Conservation (phyloP, 78 protist genomes). For the Dictyostelium brefeldianum region DNA sequence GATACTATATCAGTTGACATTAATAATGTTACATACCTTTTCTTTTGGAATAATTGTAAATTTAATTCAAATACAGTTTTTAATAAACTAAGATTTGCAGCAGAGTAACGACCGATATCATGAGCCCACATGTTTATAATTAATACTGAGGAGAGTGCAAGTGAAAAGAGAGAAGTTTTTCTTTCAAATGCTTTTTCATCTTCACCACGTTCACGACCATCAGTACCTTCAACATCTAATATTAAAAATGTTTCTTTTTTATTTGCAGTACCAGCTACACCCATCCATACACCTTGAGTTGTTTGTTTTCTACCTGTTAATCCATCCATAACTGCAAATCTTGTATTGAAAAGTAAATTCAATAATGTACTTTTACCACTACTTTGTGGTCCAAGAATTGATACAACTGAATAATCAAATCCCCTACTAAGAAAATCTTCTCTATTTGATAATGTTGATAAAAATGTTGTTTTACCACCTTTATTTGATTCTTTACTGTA, state of each 20-base stretch:
- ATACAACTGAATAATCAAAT: slow-evolving; percentile 88
- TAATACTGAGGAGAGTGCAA: slow-evolving; percentile 93
- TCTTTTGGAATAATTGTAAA: slow-evolving; percentile 89
- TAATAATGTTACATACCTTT: too few relatives aligned
- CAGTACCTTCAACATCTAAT: slow-evolving; percentile 97
- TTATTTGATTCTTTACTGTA: slow-evolving; percentile 58
- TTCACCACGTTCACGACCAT: slow-evolving; percentile 95
- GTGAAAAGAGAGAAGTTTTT: slow-evolving; percentile 93
- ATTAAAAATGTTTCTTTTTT: slow-evolving; percentile 70
- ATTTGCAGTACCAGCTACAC: not conserved
- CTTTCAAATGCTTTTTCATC: slow-evolving; percentile 93
- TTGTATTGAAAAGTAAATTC: slow-evolving; percentile 92
- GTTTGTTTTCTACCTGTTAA: slow-evolving; percentile 87
- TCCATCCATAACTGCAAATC: slow-evolving; percentile 91
- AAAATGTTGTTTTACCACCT: slow-evolving; percentile 48
- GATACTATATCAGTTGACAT: too few relatives aligned
- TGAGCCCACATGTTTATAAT: slow-evolving; percentile 94
- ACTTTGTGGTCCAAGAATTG: slow-evolving; percentile 94
- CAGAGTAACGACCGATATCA: slow-evolving; percentile 95
- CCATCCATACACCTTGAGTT: slow-evolving; percentile 92
- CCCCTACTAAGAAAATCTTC: slow-evolving; percentile 79
- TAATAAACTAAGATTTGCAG: slow-evolving; percentile 89
- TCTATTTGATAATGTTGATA: slow-evolving; percentile 58
- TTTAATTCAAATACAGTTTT: slow-evolving; percentile 93
- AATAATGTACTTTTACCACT: slow-evolving; percentile 96